phyloP scores from a whole-genome alignment of 2,329 filamentous ascomycete species.

The Parastagonospora avenae region DNA sequence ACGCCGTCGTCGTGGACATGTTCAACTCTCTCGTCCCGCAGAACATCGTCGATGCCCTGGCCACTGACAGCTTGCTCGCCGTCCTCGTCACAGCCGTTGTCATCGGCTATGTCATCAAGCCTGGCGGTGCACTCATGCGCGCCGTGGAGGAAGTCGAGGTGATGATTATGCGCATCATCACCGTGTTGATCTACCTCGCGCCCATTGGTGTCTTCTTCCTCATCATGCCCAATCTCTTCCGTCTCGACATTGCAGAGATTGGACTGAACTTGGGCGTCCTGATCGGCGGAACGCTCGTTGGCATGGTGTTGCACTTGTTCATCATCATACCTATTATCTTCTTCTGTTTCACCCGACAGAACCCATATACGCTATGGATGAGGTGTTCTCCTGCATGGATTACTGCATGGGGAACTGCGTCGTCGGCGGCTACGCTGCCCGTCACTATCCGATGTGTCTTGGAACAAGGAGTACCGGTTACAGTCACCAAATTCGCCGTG shows the following conservation, averaged over 20 bases:
- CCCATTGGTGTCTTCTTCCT: slow-evolving; percentile 61
- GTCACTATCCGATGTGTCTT: slow-evolving; percentile 54
- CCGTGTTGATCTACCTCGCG: slow-evolving; percentile 55
- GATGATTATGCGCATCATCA: slow-evolving; percentile 55
- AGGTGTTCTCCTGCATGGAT: slow-evolving; percentile 59
- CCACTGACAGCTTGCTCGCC: slow-evolving; percentile 54
- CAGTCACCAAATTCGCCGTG: slow-evolving; percentile 53
- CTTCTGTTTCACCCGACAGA: slow-evolving; percentile 45
- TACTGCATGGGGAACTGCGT: slow-evolving; percentile 61
- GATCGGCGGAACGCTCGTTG: slow-evolving; percentile 54
- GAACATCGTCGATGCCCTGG: slow-evolving; percentile 57
- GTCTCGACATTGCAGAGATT: slow-evolving; percentile 55
- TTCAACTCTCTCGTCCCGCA: slow-evolving; percentile 57
- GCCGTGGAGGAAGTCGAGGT: slow-evolving; percentile 56
- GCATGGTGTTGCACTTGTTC: slow-evolving; percentile 56
- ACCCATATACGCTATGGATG: slow-evolving; percentile 57
- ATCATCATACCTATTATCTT: slow-evolving; percentile 51
- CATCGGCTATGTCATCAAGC: slow-evolving; percentile 55
- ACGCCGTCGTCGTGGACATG: slow-evolving; percentile 55
- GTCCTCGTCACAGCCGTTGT: slow-evolving; percentile 56
- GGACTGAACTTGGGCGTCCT: slow-evolving; percentile 58
- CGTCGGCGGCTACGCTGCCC: slow-evolving; percentile 58
- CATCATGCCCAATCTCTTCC: slow-evolving; percentile 59
- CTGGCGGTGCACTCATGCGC: slow-evolving; percentile 49
- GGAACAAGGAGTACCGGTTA: slow-evolving; percentile 50